phyloP scores from a whole-genome alignment of 257 asterid species.

The Paulownia fortunei region DNA sequence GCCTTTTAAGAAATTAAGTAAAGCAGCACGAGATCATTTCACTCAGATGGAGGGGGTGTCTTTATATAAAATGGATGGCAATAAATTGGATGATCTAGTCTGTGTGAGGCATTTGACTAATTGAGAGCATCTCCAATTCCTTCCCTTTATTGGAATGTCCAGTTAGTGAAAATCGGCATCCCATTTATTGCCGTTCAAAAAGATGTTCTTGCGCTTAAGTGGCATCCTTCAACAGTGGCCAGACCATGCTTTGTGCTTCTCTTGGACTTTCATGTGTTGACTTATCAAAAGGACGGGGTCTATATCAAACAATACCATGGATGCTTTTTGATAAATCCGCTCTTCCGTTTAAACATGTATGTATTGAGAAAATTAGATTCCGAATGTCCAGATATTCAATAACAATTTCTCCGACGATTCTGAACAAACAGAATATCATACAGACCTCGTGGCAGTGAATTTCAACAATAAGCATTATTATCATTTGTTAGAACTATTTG shows the following conservation, averaged over 20 bases:
- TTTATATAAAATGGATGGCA: conserved; percentile 94
- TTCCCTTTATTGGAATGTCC: not conserved
- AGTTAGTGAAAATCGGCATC: not conserved
- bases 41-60: conserved; percentile 83
- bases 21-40: conserved; percentile 68
- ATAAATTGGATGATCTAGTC: conserved; percentile 91
- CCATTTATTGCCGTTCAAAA: not conserved
- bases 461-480: not conserved
- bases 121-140: not conserved
- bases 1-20: conserved; percentile 64
- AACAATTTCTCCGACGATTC: not conserved
- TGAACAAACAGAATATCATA: not conserved
- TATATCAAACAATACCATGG: conserved; percentile 3
- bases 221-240: not conserved
- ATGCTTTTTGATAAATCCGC: not conserved
- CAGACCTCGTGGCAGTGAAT: not conserved
- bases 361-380: conserved; percentile 9
- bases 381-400: not conserved
- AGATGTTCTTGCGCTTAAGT: not conserved
- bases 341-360: conserved; percentile 15
- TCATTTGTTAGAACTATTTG: not conserved
- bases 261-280: conserved; percentile 1
- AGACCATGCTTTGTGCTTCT: not conserved
- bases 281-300: conserved; percentile 2
- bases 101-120: conserved; percentile 61